Conservation (phyloP, 495 filamentous ascomycete genomes). For the Beverwykella pulmonaria region DNA sequence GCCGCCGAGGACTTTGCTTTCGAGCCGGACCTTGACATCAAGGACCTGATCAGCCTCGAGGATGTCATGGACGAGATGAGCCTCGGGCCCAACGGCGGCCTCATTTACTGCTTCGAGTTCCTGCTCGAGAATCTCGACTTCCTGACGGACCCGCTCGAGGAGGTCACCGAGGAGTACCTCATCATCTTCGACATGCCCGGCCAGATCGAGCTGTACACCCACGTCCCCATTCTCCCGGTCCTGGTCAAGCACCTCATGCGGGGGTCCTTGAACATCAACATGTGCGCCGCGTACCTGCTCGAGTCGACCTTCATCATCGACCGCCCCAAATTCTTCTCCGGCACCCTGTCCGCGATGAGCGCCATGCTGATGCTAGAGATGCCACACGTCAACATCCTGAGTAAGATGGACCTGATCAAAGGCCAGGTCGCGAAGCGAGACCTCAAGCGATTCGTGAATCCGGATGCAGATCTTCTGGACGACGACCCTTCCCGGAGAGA, state of each 20-base stretch:
- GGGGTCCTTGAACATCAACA: slow-evolving; percentile 80
- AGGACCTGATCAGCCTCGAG: slow-evolving; percentile 90
- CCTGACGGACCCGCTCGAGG: slow-evolving; percentile 81
- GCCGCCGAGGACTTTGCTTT: slow-evolving; percentile 92
- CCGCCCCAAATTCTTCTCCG: slow-evolving; percentile 94
- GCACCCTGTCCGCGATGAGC: slow-evolving; percentile 93
- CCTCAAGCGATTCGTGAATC: slow-evolving; percentile 81
- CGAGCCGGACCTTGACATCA: slow-evolving; percentile 93
- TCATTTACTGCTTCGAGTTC: slow-evolving; percentile 98
- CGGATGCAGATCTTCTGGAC: slow-evolving; percentile 75
- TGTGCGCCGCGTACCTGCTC: slow-evolving; percentile 94
- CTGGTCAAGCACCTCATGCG: slow-evolving; percentile 79
- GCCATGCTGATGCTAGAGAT: slow-evolving; percentile 98
- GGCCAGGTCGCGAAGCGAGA: slow-evolving; percentile 80
- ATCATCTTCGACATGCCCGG: slow-evolving; percentile 98
- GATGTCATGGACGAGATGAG: slow-evolving; percentile 98
- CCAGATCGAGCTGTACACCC: slow-evolving; percentile 98
- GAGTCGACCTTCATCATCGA: slow-evolving; percentile 95
- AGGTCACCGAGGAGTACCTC: slow-evolving; percentile 88
- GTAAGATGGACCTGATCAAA: slow-evolving; percentile 95
- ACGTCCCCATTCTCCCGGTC: slow-evolving; percentile 88
- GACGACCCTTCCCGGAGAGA: slow-evolving; percentile 61
- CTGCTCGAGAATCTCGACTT: slow-evolving; percentile 96
- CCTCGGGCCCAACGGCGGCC: slow-evolving; percentile 89
- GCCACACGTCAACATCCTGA: slow-evolving; percentile 90